phyloP scores from a whole-genome alignment of 2,329 filamentous ascomycete genomes.

The Fusarium nisikadoi region DNA sequence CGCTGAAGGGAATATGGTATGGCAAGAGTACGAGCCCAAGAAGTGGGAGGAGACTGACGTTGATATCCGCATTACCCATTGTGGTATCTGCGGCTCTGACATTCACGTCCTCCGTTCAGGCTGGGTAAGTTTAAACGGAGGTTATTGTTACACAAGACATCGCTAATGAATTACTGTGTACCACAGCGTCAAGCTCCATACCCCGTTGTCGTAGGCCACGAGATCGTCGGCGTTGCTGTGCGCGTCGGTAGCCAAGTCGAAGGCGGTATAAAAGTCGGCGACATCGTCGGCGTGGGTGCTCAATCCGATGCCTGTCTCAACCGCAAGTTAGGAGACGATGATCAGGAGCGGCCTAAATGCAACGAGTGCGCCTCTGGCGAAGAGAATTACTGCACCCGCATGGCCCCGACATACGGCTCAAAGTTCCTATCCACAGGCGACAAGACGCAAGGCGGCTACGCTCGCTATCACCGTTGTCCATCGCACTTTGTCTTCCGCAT shows the following conservation, averaged over 20 bases:
- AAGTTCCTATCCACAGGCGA: slow-evolving; percentile 68
- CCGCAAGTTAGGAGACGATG: accelerated
- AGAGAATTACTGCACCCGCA: slow-evolving; percentile 74
- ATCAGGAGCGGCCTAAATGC: slow-evolving; percentile 47
- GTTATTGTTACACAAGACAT: accelerated
- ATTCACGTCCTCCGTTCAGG: slow-evolving; percentile 67
- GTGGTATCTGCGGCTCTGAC: slow-evolving; percentile 73
- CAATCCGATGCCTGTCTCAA: slow-evolving; percentile 72
- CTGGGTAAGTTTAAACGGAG: slow-evolving; percentile 48
- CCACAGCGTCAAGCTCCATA: slow-evolving; percentile 9
- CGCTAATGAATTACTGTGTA: slow-evolving; percentile 21
- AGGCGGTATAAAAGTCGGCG: slow-evolving; percentile 65
- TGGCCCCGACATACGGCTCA: slow-evolving; percentile 69
- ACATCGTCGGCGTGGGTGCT: slow-evolving; percentile 76
- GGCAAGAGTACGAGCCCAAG: slow-evolving; percentile 70
- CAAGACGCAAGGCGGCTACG: slow-evolving; percentile 65
- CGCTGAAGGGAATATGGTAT: slow-evolving; percentile 60
- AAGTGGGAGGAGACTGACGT: slow-evolving; percentile 73
- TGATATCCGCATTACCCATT: slow-evolving; percentile 73
- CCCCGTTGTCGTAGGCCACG: slow-evolving; percentile 70
- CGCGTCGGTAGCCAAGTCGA: slow-evolving; percentile 62
- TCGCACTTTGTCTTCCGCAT: slow-evolving; percentile 69
- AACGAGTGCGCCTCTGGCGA: slow-evolving; percentile 68
- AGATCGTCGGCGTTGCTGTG: slow-evolving; percentile 69
- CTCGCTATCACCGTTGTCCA: slow-evolving; percentile 45